These are phyloP conservation scores for Penicillium dipodomyicola DNA, from an alignment of 495 filamentous ascomycete species.

Conservation along the genomic window DNA sequence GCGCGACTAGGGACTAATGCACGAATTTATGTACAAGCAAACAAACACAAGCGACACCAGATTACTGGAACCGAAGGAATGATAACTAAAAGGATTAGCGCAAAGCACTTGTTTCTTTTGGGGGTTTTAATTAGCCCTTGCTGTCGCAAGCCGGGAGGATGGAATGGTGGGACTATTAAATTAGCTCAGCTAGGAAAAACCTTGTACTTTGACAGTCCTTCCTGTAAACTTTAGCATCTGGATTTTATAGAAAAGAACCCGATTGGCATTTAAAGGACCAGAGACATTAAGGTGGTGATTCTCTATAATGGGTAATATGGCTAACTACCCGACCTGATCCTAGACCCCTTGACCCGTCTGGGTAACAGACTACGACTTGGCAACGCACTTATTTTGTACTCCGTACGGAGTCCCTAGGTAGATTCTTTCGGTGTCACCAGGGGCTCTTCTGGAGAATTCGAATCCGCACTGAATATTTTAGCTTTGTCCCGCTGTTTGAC, in stretches of 20 bases:
- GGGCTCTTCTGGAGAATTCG: not conserved
- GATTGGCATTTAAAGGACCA: not conserved
- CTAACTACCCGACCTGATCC: not conserved
- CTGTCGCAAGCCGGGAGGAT: not conserved
- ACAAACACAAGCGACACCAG: conserved; percentile 5
- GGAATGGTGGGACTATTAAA: not conserved
- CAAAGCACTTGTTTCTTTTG: not conserved
- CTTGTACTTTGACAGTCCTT: not conserved
- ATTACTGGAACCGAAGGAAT: not conserved
- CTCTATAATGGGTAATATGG: not conserved
- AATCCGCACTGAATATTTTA: not conserved
- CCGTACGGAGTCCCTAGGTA: not conserved
- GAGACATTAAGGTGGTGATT: not conserved
- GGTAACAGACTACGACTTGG: not conserved
- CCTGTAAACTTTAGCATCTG: not conserved
- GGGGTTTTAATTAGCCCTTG: not conserved
- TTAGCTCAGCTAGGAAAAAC: not conserved
- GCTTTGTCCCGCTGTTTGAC: conserved; percentile 11
- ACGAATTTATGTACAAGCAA: conserved; percentile 9
- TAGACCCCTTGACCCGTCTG: not conserved
- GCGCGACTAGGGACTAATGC: conserved; percentile 3
- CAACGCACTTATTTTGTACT: not conserved
- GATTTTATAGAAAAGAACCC: not conserved
- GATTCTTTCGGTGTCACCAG: not conserved
- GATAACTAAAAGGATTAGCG: not conserved